A percentile compares a stretch with the other conserved stretches of the same genome.
These are phyloP conservation scores for Clonostachys byssicola DNA, from an alignment of 2,329 filamentous ascomycete genomes.

Conservation along the genomic window DNA sequence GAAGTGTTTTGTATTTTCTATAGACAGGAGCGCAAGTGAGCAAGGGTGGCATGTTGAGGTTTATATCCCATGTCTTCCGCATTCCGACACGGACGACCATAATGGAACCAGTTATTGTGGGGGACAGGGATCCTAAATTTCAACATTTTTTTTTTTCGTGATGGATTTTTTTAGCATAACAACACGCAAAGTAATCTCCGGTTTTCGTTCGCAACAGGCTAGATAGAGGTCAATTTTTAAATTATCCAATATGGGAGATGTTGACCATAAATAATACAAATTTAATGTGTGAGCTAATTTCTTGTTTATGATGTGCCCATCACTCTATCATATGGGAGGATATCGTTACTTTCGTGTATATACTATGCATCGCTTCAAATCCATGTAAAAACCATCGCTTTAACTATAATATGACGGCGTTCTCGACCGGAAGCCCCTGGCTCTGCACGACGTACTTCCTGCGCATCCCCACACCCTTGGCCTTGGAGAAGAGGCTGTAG, in stretches of 20 bases:
- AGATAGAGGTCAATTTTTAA: no score
- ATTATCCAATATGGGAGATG: no score
- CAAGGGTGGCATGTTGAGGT: background rate
- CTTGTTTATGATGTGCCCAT: background rate
- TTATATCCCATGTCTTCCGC: background rate
- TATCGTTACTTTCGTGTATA: background rate
- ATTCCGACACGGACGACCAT: background rate
- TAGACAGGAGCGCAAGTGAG: no score
- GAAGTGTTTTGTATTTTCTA: no score
- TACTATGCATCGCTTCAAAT: background rate
- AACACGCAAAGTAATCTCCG: no score
- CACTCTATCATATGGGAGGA: constrained; percentile 1
- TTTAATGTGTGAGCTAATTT: no score
- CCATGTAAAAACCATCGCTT: background rate
- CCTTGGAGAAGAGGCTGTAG: constrained; percentile 58
- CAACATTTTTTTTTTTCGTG: no score
- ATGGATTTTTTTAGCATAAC: no score
- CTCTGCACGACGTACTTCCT: constrained; percentile 78
- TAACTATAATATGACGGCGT: constrained; percentile 60
- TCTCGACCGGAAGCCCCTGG: constrained; percentile 73
- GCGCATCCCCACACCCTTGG: constrained; percentile 69
- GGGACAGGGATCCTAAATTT: no score
- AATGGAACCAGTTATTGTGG: background rate
- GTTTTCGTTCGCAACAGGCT: no score
- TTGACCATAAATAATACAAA: no score